Conservation (phyloP, 2,329 filamentous ascomycete genomes). For the Alternaria arborescens region DNA sequence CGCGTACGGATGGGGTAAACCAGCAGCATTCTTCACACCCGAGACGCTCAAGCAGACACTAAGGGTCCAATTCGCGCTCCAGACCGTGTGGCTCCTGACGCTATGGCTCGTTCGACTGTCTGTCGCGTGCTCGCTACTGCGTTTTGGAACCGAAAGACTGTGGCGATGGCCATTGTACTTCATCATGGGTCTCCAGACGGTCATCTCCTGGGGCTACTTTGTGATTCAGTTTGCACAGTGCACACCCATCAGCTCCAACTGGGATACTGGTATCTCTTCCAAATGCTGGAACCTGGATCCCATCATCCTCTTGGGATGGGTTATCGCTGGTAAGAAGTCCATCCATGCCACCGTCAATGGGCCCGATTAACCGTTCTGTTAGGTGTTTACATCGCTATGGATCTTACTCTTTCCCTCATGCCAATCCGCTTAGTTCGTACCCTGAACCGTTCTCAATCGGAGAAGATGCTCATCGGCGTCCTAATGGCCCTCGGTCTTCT, state of each 20-base stretch:
- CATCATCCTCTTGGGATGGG: constrained; percentile 36
- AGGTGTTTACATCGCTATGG: constrained; percentile 39
- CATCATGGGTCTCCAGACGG: constrained; percentile 33
- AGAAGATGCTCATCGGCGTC: constrained; percentile 36
- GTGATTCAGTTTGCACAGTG: constrained; percentile 41
- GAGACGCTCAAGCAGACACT: constrained; percentile 18
- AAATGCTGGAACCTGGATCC: constrained; percentile 33
- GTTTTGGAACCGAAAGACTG: constrained; percentile 27
- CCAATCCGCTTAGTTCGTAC: constrained; percentile 35
- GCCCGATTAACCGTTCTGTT: neutral
- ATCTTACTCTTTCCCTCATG: constrained; percentile 37
- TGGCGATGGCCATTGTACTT: constrained; percentile 34
- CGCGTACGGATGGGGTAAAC: constrained; percentile 37
- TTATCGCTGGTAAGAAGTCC: constrained; percentile 28
- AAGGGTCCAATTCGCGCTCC: constrained; percentile 36
- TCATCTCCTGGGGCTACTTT: constrained; percentile 33
- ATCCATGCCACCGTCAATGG: neutral
- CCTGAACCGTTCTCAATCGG: constrained; percentile 28
- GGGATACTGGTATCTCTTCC: constrained; percentile 32
- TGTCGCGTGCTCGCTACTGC: constrained; percentile 36
- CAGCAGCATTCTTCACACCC: constrained; percentile 26
- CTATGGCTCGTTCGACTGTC: constrained; percentile 34
- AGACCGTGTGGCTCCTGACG: constrained; percentile 37
- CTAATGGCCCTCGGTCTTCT: constrained; percentile 37
- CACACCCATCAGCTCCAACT: constrained; percentile 31